phyloP scores from a whole-genome alignment of 164 flowering plant genomes.

The Aristolochia californica region DNA sequence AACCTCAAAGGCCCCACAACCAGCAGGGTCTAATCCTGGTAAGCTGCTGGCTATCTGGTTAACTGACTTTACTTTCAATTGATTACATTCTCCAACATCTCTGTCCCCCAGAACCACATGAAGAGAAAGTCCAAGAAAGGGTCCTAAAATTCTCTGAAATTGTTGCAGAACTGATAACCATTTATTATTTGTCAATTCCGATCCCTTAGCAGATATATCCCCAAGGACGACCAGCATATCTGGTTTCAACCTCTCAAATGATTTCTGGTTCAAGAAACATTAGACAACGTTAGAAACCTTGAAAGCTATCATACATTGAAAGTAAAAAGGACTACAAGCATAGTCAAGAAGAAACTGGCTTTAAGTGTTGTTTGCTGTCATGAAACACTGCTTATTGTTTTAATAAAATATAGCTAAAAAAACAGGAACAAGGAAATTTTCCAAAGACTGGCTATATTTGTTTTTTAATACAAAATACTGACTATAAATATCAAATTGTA shows the following conservation, averaged over 20 bases:
- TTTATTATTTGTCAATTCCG: constrained; percentile 27
- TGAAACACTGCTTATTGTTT: no score
- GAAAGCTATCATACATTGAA: no score
- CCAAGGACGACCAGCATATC: constrained; percentile 70
- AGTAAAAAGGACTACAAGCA: no score
- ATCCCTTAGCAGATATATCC: constrained; percentile 57
- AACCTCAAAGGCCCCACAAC: constrained; percentile 54
- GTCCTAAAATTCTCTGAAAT: constrained; percentile 44
- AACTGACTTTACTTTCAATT: constrained; percentile 24
- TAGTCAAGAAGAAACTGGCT: no score
- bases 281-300: neutral
- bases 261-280: constrained; percentile 32
- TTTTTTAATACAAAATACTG: no score
- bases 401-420: no score
- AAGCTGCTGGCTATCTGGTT: constrained; percentile 32
- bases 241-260: constrained; percentile 46
- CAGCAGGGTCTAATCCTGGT: constrained; percentile 55
- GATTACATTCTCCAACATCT: constrained; percentile 50
- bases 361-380: no score
- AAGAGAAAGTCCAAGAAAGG: constrained; percentile 43
- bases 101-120: constrained; percentile 66
- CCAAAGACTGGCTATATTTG: no score
- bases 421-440: no score
- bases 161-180: constrained; percentile 53
- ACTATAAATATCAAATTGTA: no score